Percentiles rank a stretch among this genome's conserved stretches.
Conservation (phyloP, 1,284 basidiomycete genomes). For the Rhodotorula sp. region DNA sequence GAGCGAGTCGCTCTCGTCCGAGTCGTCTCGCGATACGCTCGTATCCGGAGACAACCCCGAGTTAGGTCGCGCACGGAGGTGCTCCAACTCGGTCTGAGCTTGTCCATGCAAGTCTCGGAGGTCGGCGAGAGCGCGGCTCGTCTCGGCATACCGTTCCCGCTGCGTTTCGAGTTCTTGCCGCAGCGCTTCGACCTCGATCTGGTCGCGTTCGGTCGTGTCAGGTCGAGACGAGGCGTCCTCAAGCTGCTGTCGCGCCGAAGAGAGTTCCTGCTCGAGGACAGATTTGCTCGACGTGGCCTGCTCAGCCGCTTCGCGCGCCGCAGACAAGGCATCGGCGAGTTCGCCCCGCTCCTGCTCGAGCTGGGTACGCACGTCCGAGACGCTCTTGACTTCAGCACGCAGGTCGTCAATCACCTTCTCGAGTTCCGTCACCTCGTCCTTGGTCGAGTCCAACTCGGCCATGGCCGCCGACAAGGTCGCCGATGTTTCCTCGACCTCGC, state of each 20-base stretch:
- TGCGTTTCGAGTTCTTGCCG: conserved; percentile 27
- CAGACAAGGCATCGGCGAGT: background rate
- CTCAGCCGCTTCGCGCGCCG: conserved; percentile 6
- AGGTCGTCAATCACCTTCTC: conserved; percentile 16
- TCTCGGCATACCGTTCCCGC: conserved; percentile 12
- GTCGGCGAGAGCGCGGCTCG: conserved; percentile 27
- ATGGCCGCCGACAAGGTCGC: conserved; percentile 20
- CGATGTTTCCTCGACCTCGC: conserved; percentile 28
- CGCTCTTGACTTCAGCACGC: conserved; percentile 15
- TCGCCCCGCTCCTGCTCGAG: conserved; percentile 8
- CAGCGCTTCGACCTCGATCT: conserved; percentile 26
- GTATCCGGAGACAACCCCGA: background rate
- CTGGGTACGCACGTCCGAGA: conserved; percentile 1
- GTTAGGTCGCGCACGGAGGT: background rate
- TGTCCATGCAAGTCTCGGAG: conserved; percentile 21
- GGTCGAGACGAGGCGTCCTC: conserved; percentile 14
- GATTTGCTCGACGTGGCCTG: conserved; percentile 20
- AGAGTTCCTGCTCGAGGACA: conserved; percentile 26
- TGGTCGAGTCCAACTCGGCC: conserved; percentile 24
- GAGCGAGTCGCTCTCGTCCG: conserved; percentile 28
- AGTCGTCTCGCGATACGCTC: background rate
- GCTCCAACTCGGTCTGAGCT: conserved; percentile 32
- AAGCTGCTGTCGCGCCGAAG: conserved; percentile 2
- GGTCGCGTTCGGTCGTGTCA: conserved; percentile 19
- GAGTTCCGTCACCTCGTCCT: conserved; percentile 27